Conservation (phyloP, 78 protist genomes). For the Salpingoeca rosetta region DNA sequence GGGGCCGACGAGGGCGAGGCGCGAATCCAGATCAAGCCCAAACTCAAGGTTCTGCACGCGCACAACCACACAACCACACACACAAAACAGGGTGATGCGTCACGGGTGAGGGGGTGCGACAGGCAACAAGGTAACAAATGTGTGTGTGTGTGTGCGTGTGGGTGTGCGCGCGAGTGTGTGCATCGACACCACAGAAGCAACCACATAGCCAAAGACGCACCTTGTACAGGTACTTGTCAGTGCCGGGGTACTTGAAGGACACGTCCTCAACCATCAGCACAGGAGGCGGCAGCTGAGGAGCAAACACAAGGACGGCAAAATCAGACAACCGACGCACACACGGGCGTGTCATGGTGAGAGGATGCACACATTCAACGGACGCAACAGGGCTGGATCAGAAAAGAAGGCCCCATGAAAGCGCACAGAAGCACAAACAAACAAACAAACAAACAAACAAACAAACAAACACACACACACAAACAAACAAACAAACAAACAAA, state of each 20-base stretch:
- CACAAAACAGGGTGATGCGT: too few species aligned
- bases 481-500: not conserved
- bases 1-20: slow-evolving; percentile 86
- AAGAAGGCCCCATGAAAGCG: not conserved
- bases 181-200: too few species aligned
- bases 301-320: too few species aligned
- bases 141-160: too few species aligned
- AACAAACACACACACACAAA: too few species aligned
- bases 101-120: too few species aligned
- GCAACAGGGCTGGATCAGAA: not conserved
- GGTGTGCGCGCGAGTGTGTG: too few species aligned
- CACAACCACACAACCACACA: too few species aligned
- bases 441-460: too few species aligned
- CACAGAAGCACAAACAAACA: not conserved
- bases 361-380: not conserved
- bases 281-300: slow-evolving; percentile 76
- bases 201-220: too few species aligned
- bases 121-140: not conserved
- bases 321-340: too few species aligned
- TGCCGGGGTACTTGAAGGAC: slow-evolving; percentile 72
- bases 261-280: slow-evolving; percentile 59
- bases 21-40: slow-evolving; percentile 65
- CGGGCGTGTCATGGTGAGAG: too few species aligned
- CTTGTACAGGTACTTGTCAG: slow-evolving; percentile 49
- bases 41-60: slow-evolving; percentile 58